These are phyloP conservation scores for Pseudocercospora eumusae DNA, from an alignment of 2,329 filamentous ascomycete genomes.

Conservation along the genomic window DNA sequence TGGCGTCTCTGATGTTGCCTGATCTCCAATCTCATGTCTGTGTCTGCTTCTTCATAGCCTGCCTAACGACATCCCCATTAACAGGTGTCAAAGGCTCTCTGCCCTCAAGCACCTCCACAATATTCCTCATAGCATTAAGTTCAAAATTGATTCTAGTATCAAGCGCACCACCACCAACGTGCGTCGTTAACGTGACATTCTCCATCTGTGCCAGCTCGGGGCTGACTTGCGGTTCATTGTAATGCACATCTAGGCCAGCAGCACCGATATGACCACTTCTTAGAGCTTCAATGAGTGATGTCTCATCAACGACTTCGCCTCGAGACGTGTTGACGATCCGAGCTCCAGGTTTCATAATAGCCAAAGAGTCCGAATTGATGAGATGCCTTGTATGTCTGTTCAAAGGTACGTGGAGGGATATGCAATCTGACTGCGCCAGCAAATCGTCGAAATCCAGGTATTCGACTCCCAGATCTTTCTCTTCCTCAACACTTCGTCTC, in stretches of 20 bases:
- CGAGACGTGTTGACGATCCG: slow-evolving; percentile 9
- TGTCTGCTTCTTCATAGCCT: background rate
- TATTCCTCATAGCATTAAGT: slow-evolving; percentile 41
- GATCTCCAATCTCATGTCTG: background rate
- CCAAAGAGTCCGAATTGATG: background rate
- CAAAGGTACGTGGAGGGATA: slow-evolving; percentile 5
- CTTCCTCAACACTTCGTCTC: background rate
- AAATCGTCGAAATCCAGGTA: background rate
- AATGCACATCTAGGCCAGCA: slow-evolving; percentile 11
- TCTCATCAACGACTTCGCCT: slow-evolving; percentile 8
- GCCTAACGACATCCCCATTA: background rate
- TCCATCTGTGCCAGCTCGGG: slow-evolving; percentile 40
- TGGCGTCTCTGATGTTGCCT: background rate
- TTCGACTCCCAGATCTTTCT: background rate
- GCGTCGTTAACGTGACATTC: slow-evolving; percentile 43
- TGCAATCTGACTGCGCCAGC: background rate
- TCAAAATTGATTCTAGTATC: slow-evolving; percentile 45
- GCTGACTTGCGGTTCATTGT: slow-evolving; percentile 6
- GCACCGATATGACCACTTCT: slow-evolving; percentile 4
- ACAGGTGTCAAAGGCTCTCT: slow-evolving; percentile 9
- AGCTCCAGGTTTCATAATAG: background rate
- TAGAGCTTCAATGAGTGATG: background rate
- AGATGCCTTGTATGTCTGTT: background rate
- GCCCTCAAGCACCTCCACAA: slow-evolving; percentile 24
- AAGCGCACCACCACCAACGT: slow-evolving; percentile 42